Evolutionary conservation across 345 rosid species (phyloP).

Genomic region (Eucalyptus fibrosa): DNA sequence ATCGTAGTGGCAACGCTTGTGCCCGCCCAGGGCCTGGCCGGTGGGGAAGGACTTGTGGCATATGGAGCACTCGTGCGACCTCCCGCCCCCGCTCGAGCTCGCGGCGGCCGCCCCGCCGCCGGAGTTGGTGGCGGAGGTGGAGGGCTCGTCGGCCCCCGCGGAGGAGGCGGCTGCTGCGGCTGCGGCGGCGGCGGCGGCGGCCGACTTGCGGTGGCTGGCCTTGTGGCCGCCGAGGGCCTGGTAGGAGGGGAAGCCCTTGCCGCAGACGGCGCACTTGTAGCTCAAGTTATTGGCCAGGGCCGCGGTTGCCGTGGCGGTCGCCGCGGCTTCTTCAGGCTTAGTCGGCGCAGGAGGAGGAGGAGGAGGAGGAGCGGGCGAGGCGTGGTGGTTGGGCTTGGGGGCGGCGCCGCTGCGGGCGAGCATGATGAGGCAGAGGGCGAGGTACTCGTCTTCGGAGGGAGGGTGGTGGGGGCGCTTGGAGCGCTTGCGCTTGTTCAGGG

Average conservation of each 20-base stretch:
- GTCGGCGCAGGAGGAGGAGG: background rate
- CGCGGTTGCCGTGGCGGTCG: background rate
- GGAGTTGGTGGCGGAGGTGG: background rate
- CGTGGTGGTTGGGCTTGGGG: background rate
- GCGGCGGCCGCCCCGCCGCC: background rate
- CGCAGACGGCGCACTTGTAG: constrained; percentile 7
- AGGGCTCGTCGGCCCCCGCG: background rate
- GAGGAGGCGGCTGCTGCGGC: background rate
- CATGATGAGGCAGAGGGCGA: constrained; percentile 42
- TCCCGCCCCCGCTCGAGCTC: constrained; percentile 10
- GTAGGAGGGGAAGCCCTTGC: constrained; percentile 7
- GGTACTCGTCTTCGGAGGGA: constrained; percentile 27
- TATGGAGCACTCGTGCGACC: constrained; percentile 38
- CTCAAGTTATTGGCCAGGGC: background rate
- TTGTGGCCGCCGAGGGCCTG: constrained; percentile 16
- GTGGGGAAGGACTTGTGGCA: constrained; percentile 41
- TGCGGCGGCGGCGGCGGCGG: background rate
- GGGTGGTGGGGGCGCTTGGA: constrained; percentile 20
- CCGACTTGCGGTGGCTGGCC: constrained; percentile 8
- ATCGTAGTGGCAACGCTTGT: constrained; percentile 39
- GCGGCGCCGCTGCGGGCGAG: constrained; percentile 19
- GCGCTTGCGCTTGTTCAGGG: constrained; percentile 28
- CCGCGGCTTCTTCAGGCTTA: background rate
- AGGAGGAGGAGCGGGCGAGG: background rate
- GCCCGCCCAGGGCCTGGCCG: constrained; percentile 45